Conservation (phyloP, 768 basidiomycete species). For the Phallus indusiatus region DNA sequence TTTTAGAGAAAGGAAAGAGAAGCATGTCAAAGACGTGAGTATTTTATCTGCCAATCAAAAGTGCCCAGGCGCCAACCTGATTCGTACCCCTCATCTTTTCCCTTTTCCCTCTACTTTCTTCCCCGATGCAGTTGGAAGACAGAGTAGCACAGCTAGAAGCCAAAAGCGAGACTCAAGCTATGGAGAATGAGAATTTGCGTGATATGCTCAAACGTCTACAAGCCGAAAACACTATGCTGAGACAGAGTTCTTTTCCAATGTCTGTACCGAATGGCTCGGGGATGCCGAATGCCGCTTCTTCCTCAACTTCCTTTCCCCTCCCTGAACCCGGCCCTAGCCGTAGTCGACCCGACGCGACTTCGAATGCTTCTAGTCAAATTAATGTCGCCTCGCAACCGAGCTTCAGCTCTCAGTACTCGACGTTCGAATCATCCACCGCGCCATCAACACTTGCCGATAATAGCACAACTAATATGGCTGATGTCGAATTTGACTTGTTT, state of each 20-base stretch:
- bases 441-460: constrained; percentile 16
- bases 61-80: neutral
- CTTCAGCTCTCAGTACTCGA: neutral
- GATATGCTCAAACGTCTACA: constrained; percentile 80
- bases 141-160: constrained; percentile 80
- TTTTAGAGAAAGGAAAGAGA: constrained; percentile 95
- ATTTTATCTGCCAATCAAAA: constrained; percentile 6
- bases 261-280: constrained; percentile 44
- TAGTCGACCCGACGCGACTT: neutral
- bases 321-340: constrained; percentile 10
- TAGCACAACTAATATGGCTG: constrained; percentile 50
- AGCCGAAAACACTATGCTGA: constrained; percentile 77
- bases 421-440: constrained; percentile 16
- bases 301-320: neutral
- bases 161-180: constrained; percentile 58
- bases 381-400: neutral
- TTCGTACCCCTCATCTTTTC: too few relatives aligned
- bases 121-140: constrained; percentile 64
- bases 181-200: constrained; percentile 85
- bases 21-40: constrained; percentile 92
- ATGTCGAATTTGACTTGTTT: constrained; percentile 21
- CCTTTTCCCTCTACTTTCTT: neutral
- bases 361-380: neutral
- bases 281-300: constrained; percentile 10
- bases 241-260: constrained; percentile 79